phyloP scores from a whole-genome alignment of 2,329 filamentous ascomycete genomes.

The Penicillium sp. region DNA sequence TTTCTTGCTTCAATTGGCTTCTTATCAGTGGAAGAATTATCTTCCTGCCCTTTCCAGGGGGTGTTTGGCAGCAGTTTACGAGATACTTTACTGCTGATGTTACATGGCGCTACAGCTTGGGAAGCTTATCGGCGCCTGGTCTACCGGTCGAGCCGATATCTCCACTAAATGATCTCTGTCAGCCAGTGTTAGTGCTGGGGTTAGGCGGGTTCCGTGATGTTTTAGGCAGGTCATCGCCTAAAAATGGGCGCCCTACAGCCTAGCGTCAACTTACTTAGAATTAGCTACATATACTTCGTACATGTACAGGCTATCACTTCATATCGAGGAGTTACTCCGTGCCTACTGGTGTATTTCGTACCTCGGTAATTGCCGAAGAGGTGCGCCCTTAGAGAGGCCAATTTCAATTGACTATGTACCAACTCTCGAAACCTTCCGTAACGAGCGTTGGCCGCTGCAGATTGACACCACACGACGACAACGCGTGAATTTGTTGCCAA shows the following conservation, averaged over 20 bases:
- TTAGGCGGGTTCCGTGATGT: neutral
- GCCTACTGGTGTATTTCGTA: neutral
- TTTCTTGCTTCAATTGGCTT: neutral
- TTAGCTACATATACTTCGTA: too few species aligned
- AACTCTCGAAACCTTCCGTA: neutral
- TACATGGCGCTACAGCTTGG: neutral
- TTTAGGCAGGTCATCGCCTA: constrained; percentile 1
- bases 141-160: too few species aligned
- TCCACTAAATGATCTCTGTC: neutral
- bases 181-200: neutral
- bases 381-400: too few species aligned
- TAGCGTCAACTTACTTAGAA: neutral
- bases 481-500: too few species aligned
- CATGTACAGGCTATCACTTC: too few species aligned
- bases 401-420: too few species aligned
- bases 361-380: too few species aligned
- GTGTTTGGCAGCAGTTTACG: neutral
- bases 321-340: too few species aligned
- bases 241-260: neutral
- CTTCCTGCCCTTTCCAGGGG: neutral
- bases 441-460: too few species aligned
- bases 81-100: neutral
- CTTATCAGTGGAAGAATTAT: neutral
- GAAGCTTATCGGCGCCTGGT: neutral
- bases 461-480: too few species aligned